phyloP scores from a whole-genome alignment of 805 yeast species.

The Candida krabiensis region DNA sequence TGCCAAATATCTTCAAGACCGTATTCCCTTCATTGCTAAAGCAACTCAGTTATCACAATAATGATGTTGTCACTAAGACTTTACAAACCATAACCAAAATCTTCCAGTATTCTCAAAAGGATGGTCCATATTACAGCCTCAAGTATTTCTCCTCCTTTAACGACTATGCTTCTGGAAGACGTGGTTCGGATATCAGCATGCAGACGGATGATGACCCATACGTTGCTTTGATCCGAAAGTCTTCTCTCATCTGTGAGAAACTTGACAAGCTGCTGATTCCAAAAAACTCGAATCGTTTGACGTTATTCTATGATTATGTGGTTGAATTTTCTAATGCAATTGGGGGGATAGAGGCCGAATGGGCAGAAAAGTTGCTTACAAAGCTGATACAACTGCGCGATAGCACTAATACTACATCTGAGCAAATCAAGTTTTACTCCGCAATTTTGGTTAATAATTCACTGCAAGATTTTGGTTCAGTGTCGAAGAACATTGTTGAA shows the following conservation, averaged over 20 bases:
- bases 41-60: slow-evolving; percentile 44
- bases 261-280: slow-evolving; percentile 16
- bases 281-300: slow-evolving; percentile 15
- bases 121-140: slow-evolving; percentile 34
- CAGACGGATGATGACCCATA: slow-evolving; percentile 31
- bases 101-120: slow-evolving; percentile 31
- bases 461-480: slow-evolving; percentile 32
- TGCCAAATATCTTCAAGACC: slow-evolving; percentile 35
- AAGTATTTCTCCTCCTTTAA: slow-evolving; percentile 25
- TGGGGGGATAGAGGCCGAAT: slow-evolving; percentile 24
- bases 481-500: slow-evolving; percentile 21
- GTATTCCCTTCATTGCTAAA: slow-evolving; percentile 34
- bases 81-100: slow-evolving; percentile 44
- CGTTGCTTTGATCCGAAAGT: slow-evolving; percentile 11
- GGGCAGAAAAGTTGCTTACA: slow-evolving; percentile 18
- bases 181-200: slow-evolving; percentile 43
- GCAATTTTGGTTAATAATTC: slow-evolving; percentile 33
- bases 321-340: slow-evolving; percentile 27
- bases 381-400: slow-evolving; percentile 22
- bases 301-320: slow-evolving; percentile 25
- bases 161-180: slow-evolving; percentile 21
- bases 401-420: slow-evolving; percentile 27
- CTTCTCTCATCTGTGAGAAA: slow-evolving; percentile 17
- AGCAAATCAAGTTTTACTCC: slow-evolving; percentile 37
- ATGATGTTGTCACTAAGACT: slow-evolving; percentile 50